Evolutionary conservation across 2,329 filamentous ascomycete genomes (phyloP).

Genomic region (Paecilomyces sp.): DNA sequence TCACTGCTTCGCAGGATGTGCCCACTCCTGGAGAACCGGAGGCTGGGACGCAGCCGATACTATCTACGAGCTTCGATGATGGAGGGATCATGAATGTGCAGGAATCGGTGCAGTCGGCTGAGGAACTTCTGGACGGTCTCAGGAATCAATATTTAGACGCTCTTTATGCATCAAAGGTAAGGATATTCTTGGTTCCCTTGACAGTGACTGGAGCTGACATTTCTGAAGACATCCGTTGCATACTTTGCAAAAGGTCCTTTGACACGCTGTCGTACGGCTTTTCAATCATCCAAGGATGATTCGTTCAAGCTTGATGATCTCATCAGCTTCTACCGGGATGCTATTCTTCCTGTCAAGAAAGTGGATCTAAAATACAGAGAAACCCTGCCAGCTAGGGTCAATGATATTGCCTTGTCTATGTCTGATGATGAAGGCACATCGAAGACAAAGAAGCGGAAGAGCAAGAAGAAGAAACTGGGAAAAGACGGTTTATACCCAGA

Average conservation of each 20-base stretch:
- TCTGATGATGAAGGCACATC: constrained; percentile 27
- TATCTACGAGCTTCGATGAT: constrained; percentile 9
- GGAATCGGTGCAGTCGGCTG: constrained; percentile 20
- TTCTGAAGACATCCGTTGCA: constrained; percentile 38
- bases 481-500: constrained; percentile 41
- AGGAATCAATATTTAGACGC: constrained; percentile 35
- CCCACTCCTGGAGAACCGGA: constrained; percentile 10
- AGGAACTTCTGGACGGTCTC: constrained; percentile 29
- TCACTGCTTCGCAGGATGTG: constrained; percentile 5
- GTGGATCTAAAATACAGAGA: constrained; percentile 43
- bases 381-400: constrained; percentile 33
- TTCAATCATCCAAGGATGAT: constrained; percentile 20
- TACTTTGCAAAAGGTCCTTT: constrained; percentile 47
- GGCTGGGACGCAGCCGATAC: neutral
- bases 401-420: constrained; percentile 26
- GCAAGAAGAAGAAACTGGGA: constrained; percentile 36
- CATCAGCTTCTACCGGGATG: constrained; percentile 32
- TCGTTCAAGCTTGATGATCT: constrained; percentile 20
- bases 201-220: constrained; percentile 7
- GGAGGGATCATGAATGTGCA: constrained; percentile 3
- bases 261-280: constrained; percentile 36
- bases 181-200: neutral
- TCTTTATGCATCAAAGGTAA: constrained; percentile 37
- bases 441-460: constrained; percentile 22
- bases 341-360: constrained; percentile 38